Evolutionary conservation across 2,329 filamentous ascomycete genomes (phyloP), one percentile per base, ranked within the genome.

Genomic region (Aplosporella prunicola): DNA sequence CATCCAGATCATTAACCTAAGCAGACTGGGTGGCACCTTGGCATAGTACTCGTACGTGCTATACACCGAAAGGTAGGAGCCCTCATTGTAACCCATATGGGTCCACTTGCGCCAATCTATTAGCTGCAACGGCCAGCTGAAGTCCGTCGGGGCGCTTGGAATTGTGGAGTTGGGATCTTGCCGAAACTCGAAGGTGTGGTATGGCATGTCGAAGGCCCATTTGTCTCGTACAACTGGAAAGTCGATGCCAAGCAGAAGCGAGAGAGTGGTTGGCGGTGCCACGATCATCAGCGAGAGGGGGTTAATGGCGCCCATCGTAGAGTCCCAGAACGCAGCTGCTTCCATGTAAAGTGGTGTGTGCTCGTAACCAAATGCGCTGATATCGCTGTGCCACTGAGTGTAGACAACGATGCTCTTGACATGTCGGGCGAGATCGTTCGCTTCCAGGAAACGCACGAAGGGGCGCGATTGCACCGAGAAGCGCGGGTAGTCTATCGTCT

Each of bases 1-100:
- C 15, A n/a, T n/a, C n/a, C n/a, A n/a, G n/a, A n/a, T n/a, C n/a
- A n/a, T n/a, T n/a, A n/a, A n/a, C 9, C 13, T 20, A 17, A 83
- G 60, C 39, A 82, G 66, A 10, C 77, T 77, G 0, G 76, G 79
- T 5, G 80, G 71, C 2, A 68, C 64, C 29, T 76, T 75, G 23
- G 78, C 64, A 50, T 80, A 83, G 58, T 79, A 85, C 48, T 85
- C 78, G 53, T 84, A 81, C 4, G 74, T 77, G 31, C 71, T 71
- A 58, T 84, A 88, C 5, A 76, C 79, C 40, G 70, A 69, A n/a
- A 81, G 69, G 4, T 76, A 84, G 0, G 80, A 84, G 7, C 81
- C 80, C 60, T 89, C 82, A 52, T 88, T 88, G 45, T 86, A 72
- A 2, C 72, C 62, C 0, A 86, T 49, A 13, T 72, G 68, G 0